These are phyloP conservation scores for Diutina mesorugosa DNA, from an alignment of 1,139 yeast genomes.

Conservation along the genomic window DNA sequence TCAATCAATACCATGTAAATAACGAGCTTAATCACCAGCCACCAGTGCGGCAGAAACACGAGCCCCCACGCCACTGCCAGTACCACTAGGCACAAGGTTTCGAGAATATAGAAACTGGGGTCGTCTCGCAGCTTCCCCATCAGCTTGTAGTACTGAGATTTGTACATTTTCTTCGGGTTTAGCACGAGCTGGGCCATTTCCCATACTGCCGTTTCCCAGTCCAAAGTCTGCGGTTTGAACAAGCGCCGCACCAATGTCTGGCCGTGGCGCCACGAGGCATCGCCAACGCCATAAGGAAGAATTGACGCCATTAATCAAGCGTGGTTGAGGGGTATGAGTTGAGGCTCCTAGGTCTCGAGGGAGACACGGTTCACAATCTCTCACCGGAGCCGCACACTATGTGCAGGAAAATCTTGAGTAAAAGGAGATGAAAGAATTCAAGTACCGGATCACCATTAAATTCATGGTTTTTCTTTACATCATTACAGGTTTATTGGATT, in stretches of 20 bases:
- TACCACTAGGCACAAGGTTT: constrained; percentile 43
- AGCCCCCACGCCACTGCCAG: constrained; percentile 81
- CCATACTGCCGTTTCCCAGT: constrained; percentile 89
- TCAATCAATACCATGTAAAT: constrained; percentile 62
- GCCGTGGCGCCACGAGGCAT: not conserved
- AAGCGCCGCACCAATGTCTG: constrained; percentile 19
- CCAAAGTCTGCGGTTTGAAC: constrained; percentile 68
- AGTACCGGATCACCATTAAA: not conserved
- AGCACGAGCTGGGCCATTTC: constrained; percentile 65
- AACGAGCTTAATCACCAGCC: constrained; percentile 36
- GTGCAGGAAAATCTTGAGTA: not conserved
- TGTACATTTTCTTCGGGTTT: constrained; percentile 72
- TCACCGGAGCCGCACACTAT: not conserved
- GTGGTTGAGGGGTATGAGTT: too few relatives aligned
- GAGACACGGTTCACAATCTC: not conserved
- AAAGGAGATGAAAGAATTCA: too few relatives aligned
- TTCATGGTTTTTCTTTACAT: too few relatives aligned
- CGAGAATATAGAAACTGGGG: constrained; percentile 60
- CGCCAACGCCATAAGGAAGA: not conserved
- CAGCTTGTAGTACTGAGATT: constrained; percentile 58
- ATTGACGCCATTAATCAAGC: not conserved
- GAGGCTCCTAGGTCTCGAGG: not conserved
- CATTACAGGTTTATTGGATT: too few relatives aligned
- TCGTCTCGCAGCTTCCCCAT: constrained; percentile 60
- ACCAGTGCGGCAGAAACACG: constrained; percentile 54